A percentile compares a stretch with the other conserved stretches of the same genome.
Conservation (phyloP, 495 filamentous ascomycete genomes). For the Penicillium goetzii region DNA sequence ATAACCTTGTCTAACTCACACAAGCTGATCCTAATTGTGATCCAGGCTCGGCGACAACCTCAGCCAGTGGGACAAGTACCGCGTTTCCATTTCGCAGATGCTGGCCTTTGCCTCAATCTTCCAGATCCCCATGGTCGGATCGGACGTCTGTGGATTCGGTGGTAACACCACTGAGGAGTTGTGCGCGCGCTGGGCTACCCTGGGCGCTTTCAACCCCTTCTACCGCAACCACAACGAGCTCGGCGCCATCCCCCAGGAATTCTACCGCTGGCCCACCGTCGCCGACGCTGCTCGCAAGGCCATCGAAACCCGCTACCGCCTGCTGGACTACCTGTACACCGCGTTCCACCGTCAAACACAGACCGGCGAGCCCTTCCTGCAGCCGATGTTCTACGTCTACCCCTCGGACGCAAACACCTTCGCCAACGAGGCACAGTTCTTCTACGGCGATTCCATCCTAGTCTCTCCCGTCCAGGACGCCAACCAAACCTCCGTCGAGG, state of each 20-base stretch:
- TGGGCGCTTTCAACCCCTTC: slow-evolving; percentile 82
- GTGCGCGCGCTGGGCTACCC: slow-evolving; percentile 81
- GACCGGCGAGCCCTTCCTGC: slow-evolving; percentile 71
- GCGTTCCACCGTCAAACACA: slow-evolving; percentile 64
- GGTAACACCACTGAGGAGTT: slow-evolving; percentile 74
- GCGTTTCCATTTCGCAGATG: slow-evolving; percentile 66
- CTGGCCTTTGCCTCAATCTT: slow-evolving; percentile 78
- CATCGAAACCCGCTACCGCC: slow-evolving; percentile 74
- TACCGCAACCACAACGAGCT: slow-evolving; percentile 76
- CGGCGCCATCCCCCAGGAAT: slow-evolving; percentile 65
- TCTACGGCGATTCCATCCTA: slow-evolving; percentile 73
- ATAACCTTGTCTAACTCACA: not conserved
- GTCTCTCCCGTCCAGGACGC: slow-evolving; percentile 71
- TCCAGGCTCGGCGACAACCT: slow-evolving; percentile 75
- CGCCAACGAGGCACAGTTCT: slow-evolving; percentile 68
- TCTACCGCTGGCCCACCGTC: slow-evolving; percentile 73
- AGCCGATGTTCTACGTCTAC: slow-evolving; percentile 73
- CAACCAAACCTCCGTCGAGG: slow-evolving; percentile 63
- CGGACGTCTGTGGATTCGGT: slow-evolving; percentile 81
- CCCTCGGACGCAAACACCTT: slow-evolving; percentile 66
- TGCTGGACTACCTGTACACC: slow-evolving; percentile 86
- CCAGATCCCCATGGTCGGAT: slow-evolving; percentile 84
- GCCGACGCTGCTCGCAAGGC: slow-evolving; percentile 67
- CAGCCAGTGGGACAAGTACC: slow-evolving; percentile 73
- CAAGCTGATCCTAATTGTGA: slow-evolving; percentile 2